A percentile compares a stretch with the other conserved stretches of the same genome.
Conservation (phyloP, 345 rosid species). For the Aurinia saxatilis region DNA sequence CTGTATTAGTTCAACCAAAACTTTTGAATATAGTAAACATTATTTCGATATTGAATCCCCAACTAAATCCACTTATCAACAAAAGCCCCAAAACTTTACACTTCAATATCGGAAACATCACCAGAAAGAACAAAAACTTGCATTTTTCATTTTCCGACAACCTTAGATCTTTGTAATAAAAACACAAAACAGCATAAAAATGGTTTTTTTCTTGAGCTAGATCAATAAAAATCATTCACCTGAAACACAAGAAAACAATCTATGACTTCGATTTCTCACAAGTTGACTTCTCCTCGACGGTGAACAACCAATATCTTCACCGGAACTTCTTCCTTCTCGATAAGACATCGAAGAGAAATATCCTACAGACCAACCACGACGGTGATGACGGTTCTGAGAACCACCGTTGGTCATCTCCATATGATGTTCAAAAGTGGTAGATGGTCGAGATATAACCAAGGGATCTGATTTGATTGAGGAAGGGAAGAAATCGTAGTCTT, state of each 20-base stretch:
- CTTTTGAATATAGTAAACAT: no score
- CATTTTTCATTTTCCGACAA: no score
- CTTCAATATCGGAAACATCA: no score
- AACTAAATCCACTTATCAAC: no score
- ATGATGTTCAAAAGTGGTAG: slow-evolving; percentile 8
- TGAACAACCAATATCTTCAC: neutral
- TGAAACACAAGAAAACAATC: slow-evolving; percentile 51
- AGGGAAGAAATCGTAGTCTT: slow-evolving; percentile 2
- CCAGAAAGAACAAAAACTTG: no score
- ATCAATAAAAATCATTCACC: slow-evolving; percentile 10
- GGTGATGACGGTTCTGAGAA: neutral
- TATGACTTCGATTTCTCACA: slow-evolving; percentile 55
- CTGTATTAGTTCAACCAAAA: no score
- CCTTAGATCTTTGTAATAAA: no score
- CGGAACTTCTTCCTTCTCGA: slow-evolving; percentile 19
- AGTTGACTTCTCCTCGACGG: slow-evolving; percentile 30
- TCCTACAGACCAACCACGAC: slow-evolving; percentile 22
- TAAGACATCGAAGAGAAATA: slow-evolving; percentile 20
- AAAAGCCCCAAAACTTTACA: no score
- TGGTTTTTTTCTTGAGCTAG: neutral
- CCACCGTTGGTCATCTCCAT: slow-evolving; percentile 11
- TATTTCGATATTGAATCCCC: no score
- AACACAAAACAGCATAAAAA: no score
- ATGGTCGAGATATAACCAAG: neutral
- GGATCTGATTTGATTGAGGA: neutral